Conservation (phyloP, 2,329 filamentous ascomycete genomes). For the Colletotrichum cordylinicola region DNA sequence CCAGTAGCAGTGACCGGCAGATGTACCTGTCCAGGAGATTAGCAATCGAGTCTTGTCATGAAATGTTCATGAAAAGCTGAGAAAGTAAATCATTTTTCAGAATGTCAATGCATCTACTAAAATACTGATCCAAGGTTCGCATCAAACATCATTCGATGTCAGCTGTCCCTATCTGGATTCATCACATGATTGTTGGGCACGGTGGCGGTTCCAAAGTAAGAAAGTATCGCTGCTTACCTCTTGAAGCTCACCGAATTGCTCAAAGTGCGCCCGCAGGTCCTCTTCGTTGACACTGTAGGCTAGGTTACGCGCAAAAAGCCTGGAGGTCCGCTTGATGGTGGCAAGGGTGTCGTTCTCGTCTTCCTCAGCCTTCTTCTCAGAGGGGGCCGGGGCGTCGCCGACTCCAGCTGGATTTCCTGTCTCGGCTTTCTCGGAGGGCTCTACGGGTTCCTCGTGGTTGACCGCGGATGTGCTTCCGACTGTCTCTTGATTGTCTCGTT, state of each 20-base stretch:
- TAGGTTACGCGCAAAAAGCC: slow-evolving; percentile 89
- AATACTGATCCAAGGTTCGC: slow-evolving; percentile 91
- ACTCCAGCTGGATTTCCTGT: slow-evolving; percentile 30
- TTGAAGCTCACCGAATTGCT: slow-evolving; percentile 75
- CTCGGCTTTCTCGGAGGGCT: slow-evolving; percentile 24
- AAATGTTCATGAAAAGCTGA: not conserved
- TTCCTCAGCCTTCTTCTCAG: slow-evolving; percentile 29
- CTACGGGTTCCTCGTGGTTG: slow-evolving; percentile 15
- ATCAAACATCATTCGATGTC: slow-evolving; percentile 90
- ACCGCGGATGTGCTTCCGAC: not conserved
- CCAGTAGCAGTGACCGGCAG: slow-evolving; percentile 77
- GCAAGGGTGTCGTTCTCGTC: slow-evolving; percentile 54
- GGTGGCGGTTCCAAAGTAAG: slow-evolving; percentile 8
- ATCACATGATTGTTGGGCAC: slow-evolving; percentile 62
- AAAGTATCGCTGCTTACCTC: slow-evolving; percentile 72
- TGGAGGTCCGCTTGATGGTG: slow-evolving; percentile 72
- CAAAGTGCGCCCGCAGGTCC: slow-evolving; percentile 76
- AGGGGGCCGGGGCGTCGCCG: slow-evolving; percentile 16
- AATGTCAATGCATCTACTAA: slow-evolving; percentile 99
- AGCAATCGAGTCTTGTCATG: slow-evolving; percentile 7
- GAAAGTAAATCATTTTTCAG: slow-evolving; percentile 63
- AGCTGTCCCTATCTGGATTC: slow-evolving; percentile 99
- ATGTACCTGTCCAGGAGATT: slow-evolving; percentile 71
- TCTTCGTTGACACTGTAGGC: slow-evolving; percentile 80
- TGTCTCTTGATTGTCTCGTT: slow-evolving; percentile 23